Evolutionary conservation across 2,329 filamentous ascomycete genomes (phyloP).

Genomic region (Didymella sp.): DNA sequence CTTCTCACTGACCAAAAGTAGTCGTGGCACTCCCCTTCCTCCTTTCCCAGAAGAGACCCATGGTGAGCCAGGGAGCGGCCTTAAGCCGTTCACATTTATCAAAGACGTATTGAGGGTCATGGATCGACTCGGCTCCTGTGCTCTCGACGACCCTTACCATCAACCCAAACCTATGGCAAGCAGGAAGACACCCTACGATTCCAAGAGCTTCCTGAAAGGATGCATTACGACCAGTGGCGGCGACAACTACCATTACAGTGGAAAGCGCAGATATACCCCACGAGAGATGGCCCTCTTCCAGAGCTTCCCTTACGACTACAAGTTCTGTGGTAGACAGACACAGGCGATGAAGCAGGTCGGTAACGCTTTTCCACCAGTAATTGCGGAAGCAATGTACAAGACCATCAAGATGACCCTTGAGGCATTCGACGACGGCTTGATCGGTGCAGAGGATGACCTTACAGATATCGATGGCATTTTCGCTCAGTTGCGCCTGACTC

Average conservation of each 20-base stretch:
- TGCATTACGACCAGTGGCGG: neutral
- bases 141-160: neutral
- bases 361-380: constrained; percentile 29
- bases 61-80: constrained; percentile 29
- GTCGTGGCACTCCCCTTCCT: constrained; percentile 35
- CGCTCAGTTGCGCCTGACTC: neutral
- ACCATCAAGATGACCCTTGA: constrained; percentile 22
- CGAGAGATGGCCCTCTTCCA: constrained; percentile 31
- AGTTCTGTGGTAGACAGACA: constrained; percentile 17
- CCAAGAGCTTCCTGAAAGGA: neutral
- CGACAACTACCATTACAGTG: neutral
- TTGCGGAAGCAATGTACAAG: constrained; percentile 20
- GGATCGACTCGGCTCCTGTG: neutral
- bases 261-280: neutral
- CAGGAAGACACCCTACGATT: neutral
- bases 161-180: neutral
- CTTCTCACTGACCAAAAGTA: constrained; percentile 17
- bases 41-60: constrained; percentile 39
- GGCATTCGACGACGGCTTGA: constrained; percentile 37
- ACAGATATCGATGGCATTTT: constrained; percentile 22
- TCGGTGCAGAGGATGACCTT: constrained; percentile 34
- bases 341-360: constrained; percentile 31
- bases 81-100: constrained; percentile 31
- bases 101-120: constrained; percentile 25
- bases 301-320: constrained; percentile 17